Percentiles rank a stretch among this genome's conserved stretches.
These are phyloP conservation scores for Pythium utonaiense DNA, from an alignment of 352 stramenopile species.

Conservation along the genomic window DNA sequence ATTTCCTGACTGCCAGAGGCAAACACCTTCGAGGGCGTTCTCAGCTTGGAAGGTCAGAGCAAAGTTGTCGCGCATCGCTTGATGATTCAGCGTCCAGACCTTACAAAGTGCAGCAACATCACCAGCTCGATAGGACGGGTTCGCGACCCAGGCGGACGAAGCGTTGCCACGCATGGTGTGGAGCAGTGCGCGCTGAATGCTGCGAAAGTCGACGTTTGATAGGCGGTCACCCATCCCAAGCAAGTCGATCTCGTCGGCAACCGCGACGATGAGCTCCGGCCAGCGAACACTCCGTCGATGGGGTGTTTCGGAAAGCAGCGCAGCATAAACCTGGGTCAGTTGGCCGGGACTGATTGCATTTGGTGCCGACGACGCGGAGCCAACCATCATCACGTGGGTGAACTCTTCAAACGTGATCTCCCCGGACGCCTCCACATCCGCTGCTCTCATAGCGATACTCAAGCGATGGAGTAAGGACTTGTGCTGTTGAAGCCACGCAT, in stretches of 20 bases:
- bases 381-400: constrained; percentile 30
- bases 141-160: constrained; percentile 13
- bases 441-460: constrained; percentile 28
- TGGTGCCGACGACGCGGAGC: constrained; percentile 7
- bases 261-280: constrained; percentile 23
- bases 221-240: constrained; percentile 29
- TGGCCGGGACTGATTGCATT: constrained; percentile 13
- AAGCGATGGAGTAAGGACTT: constrained; percentile 23
- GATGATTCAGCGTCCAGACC: constrained; percentile 24
- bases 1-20: constrained; percentile 12
- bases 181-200: constrained; percentile 30
- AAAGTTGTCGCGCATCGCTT: constrained; percentile 31
- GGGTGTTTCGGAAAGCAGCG: constrained; percentile 1
- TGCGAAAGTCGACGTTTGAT: constrained; percentile 30
- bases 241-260: constrained; percentile 35
- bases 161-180: neutral
- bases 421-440: neutral
- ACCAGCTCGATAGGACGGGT: constrained; percentile 11
- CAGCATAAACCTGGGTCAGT: constrained; percentile 33
- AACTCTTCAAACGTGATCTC: constrained; percentile 39
- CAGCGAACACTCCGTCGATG: constrained; percentile 15
- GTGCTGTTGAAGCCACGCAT: constrained; percentile 31
- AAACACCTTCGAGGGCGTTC: constrained; percentile 22
- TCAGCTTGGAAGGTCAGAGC: constrained; percentile 31
- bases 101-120: constrained; percentile 19